Conservation (phyloP, 805 yeast genomes). For the Zygoascus flipseniorum region DNA sequence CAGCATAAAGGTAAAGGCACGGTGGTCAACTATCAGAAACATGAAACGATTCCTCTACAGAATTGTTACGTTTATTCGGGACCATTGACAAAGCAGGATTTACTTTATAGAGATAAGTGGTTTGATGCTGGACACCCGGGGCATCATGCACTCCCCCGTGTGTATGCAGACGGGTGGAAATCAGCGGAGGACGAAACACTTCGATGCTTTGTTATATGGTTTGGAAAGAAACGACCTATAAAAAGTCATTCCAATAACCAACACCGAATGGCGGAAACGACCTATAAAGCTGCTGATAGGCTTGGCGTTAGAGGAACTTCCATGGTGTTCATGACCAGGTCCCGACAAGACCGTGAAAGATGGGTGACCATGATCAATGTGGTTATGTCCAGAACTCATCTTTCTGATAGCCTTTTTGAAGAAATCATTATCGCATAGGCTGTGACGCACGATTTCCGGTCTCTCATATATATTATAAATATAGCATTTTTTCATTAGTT, state of each 20-base stretch:
- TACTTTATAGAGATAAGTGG: slow-evolving; percentile 39
- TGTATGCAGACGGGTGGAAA: slow-evolving; percentile 76
- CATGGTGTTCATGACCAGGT: slow-evolving; percentile 70
- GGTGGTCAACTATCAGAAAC: slow-evolving; percentile 43
- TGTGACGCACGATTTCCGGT: neutral
- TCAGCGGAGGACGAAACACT: slow-evolving; percentile 69
- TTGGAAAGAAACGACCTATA: slow-evolving; percentile 47
- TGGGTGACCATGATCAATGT: slow-evolving; percentile 52
- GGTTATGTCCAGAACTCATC: slow-evolving; percentile 21
- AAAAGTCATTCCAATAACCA: neutral
- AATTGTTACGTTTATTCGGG: slow-evolving; percentile 76
- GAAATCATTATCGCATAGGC: slow-evolving; percentile 14
- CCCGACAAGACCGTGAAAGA: slow-evolving; percentile 71
- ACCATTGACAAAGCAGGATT: slow-evolving; percentile 45
- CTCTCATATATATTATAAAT: neutral
- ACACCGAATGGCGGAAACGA: neutral
- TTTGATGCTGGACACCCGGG: slow-evolving; percentile 46
- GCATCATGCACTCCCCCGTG: slow-evolving; percentile 53
- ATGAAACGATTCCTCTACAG: slow-evolving; percentile 51
- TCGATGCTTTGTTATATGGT: slow-evolving; percentile 80
- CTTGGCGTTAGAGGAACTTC: slow-evolving; percentile 61
- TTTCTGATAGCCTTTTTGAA: slow-evolving; percentile 9
- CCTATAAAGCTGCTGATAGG: slow-evolving; percentile 34
- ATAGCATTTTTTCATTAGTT: neutral
- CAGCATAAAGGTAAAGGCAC: slow-evolving; percentile 15